phyloP scores from a whole-genome alignment of 345 rosid genomes.

The Euphorbia tirucalli region DNA sequence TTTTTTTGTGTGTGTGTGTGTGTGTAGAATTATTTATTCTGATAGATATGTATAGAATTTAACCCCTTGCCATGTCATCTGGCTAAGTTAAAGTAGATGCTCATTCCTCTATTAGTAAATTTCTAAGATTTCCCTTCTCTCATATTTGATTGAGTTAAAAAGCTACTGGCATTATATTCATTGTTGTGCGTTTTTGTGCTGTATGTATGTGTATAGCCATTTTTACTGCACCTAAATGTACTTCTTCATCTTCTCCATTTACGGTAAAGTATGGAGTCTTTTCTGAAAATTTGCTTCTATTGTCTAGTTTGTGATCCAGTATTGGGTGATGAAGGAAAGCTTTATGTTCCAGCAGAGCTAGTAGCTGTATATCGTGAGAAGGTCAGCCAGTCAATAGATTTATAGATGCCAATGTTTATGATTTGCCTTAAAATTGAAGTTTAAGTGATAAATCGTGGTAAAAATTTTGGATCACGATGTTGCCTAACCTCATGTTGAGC shows the following conservation, averaged over 20 bases:
- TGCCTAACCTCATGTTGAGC: conserved; percentile 4
- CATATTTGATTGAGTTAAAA: neutral
- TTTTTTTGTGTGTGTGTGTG: no score
- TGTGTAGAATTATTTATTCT: neutral
- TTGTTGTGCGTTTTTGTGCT: neutral
- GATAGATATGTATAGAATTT: neutral
- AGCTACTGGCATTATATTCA: neutral
- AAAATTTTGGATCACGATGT: neutral
- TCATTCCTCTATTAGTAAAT: neutral
- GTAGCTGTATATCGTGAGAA: conserved; percentile 82
- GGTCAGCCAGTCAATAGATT: conserved; percentile 40
- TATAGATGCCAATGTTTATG: neutral
- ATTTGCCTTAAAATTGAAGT: neutral
- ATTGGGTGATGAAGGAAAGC: conserved; percentile 98
- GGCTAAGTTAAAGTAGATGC: neutral
- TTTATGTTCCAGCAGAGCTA: conserved; percentile 84
- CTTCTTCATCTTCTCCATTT: neutral
- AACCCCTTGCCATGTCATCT: neutral
- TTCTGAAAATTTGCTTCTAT: conserved; percentile 22
- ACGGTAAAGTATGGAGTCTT: neutral
- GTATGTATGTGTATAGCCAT: neutral
- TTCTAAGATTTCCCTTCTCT: neutral
- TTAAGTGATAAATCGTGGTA: neutral
- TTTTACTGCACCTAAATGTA: neutral
- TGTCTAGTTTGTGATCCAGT: conserved; percentile 95